These are phyloP conservation scores for Osmanthus fragrans DNA, from an alignment of 257 asterid genomes.

Conservation along the genomic window DNA sequence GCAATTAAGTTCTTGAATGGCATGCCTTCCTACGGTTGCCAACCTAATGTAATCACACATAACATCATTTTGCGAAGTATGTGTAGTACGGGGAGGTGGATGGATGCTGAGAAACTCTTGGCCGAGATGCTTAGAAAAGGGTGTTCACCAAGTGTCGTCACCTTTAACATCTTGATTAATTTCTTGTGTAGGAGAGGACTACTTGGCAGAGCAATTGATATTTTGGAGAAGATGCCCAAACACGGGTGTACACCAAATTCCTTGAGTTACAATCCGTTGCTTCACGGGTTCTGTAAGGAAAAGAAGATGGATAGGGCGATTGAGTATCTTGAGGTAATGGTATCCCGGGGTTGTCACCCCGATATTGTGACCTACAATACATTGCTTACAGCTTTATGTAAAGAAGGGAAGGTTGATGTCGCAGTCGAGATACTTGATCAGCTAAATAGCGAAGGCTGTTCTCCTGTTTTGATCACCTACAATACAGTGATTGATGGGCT, in stretches of 20 bases:
- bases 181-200: conserved; percentile 72
- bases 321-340: conserved; percentile 81
- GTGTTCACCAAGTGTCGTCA: conserved; percentile 81
- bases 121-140: conserved; percentile 77
- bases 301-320: conserved; percentile 85
- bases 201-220: conserved; percentile 68
- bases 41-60: conserved; percentile 77
- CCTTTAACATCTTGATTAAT: conserved; percentile 79
- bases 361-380: conserved; percentile 89
- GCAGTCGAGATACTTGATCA: conserved; percentile 80
- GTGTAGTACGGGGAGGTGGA: conserved; percentile 88
- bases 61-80: conserved; percentile 76
- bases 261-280: conserved; percentile 79
- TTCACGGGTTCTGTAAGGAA: conserved; percentile 82
- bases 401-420: conserved; percentile 75
- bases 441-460: conserved; percentile 56
- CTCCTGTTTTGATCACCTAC: conserved; percentile 82
- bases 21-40: conserved; percentile 71
- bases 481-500: conserved; percentile 84
- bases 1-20: conserved; percentile 67
- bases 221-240: conserved; percentile 73
- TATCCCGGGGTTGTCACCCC: conserved; percentile 76
- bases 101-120: conserved; percentile 81
- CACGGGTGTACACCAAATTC: conserved; percentile 81
- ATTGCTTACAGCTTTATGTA: conserved; percentile 79